Conservation (phyloP, 306 rosid species). For the Sicyos edulis region DNA sequence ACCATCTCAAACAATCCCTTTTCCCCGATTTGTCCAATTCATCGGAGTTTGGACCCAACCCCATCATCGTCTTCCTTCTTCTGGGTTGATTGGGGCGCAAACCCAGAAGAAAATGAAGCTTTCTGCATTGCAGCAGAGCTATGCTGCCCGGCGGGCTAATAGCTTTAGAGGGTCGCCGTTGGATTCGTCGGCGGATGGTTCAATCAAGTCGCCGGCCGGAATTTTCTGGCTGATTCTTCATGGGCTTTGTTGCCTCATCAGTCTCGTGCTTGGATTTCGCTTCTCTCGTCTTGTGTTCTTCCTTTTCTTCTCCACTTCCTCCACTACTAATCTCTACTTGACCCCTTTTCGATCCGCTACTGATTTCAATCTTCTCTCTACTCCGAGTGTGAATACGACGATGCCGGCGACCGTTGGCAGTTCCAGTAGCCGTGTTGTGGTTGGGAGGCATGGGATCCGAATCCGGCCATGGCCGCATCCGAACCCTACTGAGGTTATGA, state of each 20-base stretch:
- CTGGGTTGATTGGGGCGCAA: neutral
- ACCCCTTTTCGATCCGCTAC: slow-evolving; percentile 58
- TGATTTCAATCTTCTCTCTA: slow-evolving; percentile 34
- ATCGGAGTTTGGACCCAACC: neutral
- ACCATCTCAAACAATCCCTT: slow-evolving; percentile 18
- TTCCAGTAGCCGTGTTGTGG: slow-evolving; percentile 69
- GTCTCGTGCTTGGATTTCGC: slow-evolving; percentile 93
- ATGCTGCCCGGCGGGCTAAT: slow-evolving; percentile 59
- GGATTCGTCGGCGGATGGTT: slow-evolving; percentile 57
- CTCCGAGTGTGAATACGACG: slow-evolving; percentile 37
- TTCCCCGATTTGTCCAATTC: neutral
- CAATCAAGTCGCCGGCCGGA: slow-evolving; percentile 66
- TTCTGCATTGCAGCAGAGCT: slow-evolving; percentile 82
- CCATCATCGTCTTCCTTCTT: neutral
- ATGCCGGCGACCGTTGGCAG: slow-evolving; percentile 17
- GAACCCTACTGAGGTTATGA: slow-evolving; percentile 85
- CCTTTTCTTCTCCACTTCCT: slow-evolving; percentile 66
- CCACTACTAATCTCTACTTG: slow-evolving; percentile 46
- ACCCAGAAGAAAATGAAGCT: slow-evolving; percentile 50
- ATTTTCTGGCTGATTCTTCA: slow-evolving; percentile 83
- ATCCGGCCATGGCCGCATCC: slow-evolving; percentile 99
- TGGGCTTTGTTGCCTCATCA: slow-evolving; percentile 84
- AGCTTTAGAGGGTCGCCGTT: slow-evolving; percentile 64
- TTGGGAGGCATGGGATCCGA: slow-evolving; percentile 99
- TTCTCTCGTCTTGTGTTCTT: slow-evolving; percentile 95